phyloP scores from a whole-genome alignment of 139 green algal genomes.

The Chlorella sp. region DNA sequence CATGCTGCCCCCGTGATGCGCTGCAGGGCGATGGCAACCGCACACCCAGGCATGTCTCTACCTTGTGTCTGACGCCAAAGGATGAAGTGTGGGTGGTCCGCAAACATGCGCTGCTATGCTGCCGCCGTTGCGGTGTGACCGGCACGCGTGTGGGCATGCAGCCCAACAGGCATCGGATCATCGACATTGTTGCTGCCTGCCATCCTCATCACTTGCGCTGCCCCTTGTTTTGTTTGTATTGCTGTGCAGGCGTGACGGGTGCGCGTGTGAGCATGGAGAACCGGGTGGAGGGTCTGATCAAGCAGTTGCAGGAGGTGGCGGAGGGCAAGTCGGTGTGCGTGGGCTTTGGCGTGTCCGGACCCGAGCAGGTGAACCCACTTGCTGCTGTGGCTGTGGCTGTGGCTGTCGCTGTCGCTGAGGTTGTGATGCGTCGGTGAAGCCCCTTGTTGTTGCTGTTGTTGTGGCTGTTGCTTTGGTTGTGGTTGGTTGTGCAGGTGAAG shows the following conservation, averaged over 20 bases:
- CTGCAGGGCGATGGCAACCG: too few species aligned
- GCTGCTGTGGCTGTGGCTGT: too few species aligned
- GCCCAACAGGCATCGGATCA: not conserved
- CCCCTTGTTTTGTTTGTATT: too few species aligned
- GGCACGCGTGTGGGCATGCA: not conserved
- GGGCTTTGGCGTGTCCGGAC: constrained; percentile 94
- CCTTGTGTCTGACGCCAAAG: too few species aligned
- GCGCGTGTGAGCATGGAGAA: constrained; percentile 66
- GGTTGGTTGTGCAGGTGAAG: too few species aligned
- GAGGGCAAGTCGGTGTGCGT: constrained; percentile 89
- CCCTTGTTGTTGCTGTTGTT: too few species aligned
- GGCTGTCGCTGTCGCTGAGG: too few species aligned
- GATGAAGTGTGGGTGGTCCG: too few species aligned
- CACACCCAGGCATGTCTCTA: not conserved
- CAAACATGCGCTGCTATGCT: too few species aligned
- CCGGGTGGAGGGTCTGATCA: constrained; percentile 87
- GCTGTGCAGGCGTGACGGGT: constrained; percentile 87
- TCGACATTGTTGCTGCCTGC: not conserved
- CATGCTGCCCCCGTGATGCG: too few species aligned
- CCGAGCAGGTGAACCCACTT: constrained; percentile 67
- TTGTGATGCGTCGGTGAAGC: too few species aligned
- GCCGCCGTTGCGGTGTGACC: not conserved
- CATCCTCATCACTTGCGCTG: not conserved
- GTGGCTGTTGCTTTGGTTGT: too few species aligned
- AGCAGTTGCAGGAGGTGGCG: constrained; percentile 67